Evolutionary conservation across 1,284 basidiomycete species (phyloP).

Genomic region (Inonotus hispidus): DNA sequence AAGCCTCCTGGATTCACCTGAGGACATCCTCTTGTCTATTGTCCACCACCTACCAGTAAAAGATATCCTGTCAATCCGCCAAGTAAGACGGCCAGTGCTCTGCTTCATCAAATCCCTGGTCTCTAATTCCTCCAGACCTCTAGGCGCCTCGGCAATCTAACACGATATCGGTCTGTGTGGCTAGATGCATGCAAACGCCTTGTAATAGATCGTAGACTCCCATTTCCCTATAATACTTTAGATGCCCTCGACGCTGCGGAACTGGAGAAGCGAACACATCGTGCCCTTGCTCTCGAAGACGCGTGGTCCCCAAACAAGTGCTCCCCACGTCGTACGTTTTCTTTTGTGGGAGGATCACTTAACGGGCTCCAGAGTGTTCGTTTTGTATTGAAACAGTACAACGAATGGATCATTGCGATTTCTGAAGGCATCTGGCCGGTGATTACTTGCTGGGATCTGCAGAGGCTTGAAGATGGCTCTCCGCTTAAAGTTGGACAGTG

Average conservation of each 20-base stretch:
- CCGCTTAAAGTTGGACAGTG: conserved; percentile 38
- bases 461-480: not conserved
- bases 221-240: conserved; percentile 36
- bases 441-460: conserved; percentile 47
- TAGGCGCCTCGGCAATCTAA: conserved; percentile 37
- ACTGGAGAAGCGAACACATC: conserved; percentile 40
- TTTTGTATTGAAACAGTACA: conserved; percentile 32
- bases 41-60: conserved; percentile 26
- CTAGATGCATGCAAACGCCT: conserved; percentile 40
- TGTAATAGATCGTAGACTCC: conserved; percentile 39
- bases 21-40: conserved; percentile 17
- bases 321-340: conserved; percentile 19
- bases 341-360: conserved; percentile 26
- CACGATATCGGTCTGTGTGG: conserved; percentile 48
- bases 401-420: conserved; percentile 42
- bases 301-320: conserved; percentile 38
- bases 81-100: conserved; percentile 31
- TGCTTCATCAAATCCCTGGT: not conserved
- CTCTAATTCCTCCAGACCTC: conserved; percentile 37
- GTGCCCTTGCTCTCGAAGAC: conserved; percentile 38
- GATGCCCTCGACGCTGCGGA: conserved; percentile 30
- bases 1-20: not conserved
- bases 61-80: conserved; percentile 42
- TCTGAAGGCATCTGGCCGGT: conserved; percentile 55
- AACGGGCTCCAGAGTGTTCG: conserved; percentile 26